Base-by-base conservation (phyloP, 345 rosid species). In the Triadica sebifera region DNA sequence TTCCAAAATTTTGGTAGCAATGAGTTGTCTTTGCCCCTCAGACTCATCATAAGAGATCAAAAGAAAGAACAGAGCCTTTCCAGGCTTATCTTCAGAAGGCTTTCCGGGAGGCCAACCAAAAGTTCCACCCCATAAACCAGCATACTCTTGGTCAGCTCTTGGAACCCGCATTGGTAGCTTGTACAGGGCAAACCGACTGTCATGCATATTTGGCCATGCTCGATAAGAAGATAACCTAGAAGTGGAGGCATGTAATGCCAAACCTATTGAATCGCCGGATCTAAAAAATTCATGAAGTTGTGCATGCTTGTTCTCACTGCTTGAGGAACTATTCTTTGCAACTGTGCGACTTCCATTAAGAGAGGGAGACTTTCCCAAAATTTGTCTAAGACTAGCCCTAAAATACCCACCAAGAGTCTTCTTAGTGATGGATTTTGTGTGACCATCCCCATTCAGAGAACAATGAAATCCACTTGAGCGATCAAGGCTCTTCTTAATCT, bases 201-300 rank as follows among this genome's bases (percentile, higher is more conserved):
- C 96, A 53, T 84, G 89, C 93, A 93, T 93, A 69, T 81, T 89
- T 19, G 98, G 96, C 98, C 98, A 93, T 72, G 93, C 90, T 70
- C 88, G 85, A 82, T 88, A 90, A 13, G 90, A 88, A 75, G 91
- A 83, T 77, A 93, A 73, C 83, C 80, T 90, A 72, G 77, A 29
- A 6, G 63, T 80, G 43, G 87, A 83, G 52, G 94, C 93, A 67
- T 75, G 85, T 19, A 90, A 46, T 12, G 83, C 80, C 76, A 93
- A 79, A 47, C 91, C 92, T 69, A 91, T 81, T 3, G 85, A 72
- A 75, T 91, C 92, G 60, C 93, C 92, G 16, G 83, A 85, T 65
- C 75, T 85, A 37, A 93, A 81, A 84, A 89, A 91, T 19, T 79
- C 88, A 37, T 81, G 86, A 68, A 93, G 89, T 37, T 81, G 89